A percentile compares a stretch with the other conserved stretches of the same genome.
phyloP scores from a whole-genome alignment of 129 eudicot species.

The Heracleum sosnowskyi region DNA sequence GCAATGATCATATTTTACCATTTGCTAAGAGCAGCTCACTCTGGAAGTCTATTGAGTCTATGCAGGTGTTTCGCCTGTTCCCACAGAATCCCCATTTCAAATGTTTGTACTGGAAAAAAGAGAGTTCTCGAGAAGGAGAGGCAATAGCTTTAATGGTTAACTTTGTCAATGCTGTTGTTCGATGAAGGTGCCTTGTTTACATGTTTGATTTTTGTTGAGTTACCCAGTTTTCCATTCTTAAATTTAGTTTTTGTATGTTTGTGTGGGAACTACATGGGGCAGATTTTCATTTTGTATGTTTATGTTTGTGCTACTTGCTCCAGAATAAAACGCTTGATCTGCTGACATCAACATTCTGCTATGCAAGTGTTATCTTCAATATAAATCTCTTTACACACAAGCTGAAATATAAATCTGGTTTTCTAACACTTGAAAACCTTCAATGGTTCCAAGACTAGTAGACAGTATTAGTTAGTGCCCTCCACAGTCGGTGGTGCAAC shows the following conservation, averaged over 20 bases:
- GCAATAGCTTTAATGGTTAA: slow-evolving; percentile 82
- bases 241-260: neutral
- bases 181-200: neutral
- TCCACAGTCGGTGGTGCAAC: too few species aligned
- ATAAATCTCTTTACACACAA: too few species aligned
- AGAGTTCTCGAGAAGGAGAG: slow-evolving; percentile 62
- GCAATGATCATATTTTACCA: neutral
- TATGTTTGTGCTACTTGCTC: too few species aligned
- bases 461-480: too few species aligned
- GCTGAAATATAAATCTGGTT: too few species aligned
- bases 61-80: slow-evolving; percentile 49
- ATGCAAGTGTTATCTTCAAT: neutral
- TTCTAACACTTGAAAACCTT: too few species aligned
- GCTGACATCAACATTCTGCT: neutral
- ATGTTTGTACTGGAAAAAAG: slow-evolving; percentile 40
- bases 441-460: too few species aligned
- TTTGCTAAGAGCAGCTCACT: neutral
- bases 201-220: neutral
- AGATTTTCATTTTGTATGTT: too few species aligned
- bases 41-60: slow-evolving; percentile 20
- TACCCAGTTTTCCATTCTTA: neutral
- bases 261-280: neutral
- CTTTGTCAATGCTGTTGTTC: slow-evolving; percentile 31
- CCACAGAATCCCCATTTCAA: slow-evolving; percentile 87
- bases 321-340: neutral